phyloP scores from a whole-genome alignment of 2,329 filamentous ascomycete species.

The Colletotrichum lentis region DNA sequence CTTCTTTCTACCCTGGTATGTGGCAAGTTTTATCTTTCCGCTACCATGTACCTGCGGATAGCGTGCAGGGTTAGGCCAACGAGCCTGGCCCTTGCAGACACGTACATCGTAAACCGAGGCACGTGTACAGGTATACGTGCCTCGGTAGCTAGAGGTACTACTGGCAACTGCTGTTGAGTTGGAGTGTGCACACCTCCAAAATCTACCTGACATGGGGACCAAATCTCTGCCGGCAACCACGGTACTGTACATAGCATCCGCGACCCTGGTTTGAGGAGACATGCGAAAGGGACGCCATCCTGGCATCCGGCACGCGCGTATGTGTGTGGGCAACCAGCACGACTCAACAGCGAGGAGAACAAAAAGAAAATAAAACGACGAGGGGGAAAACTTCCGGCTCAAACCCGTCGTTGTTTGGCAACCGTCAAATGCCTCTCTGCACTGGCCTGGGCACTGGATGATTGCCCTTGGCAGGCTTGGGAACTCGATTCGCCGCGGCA shows the following conservation, averaged over 20 bases:
- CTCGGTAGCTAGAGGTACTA: no score
- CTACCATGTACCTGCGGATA: no score
- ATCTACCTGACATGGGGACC: no score
- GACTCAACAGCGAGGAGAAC: slow-evolving; percentile 11
- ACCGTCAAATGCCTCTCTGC: background rate
- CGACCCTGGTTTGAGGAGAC: slow-evolving; percentile 22
- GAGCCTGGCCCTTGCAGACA: no score
- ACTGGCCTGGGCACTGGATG: background rate
- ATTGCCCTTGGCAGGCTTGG: slow-evolving; percentile 33
- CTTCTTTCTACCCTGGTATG: background rate
- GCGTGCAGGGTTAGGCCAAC: no score
- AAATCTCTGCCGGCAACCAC: no score
- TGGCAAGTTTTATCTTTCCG: no score
- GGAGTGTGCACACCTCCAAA: no score
- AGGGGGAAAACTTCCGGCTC: slow-evolving; percentile 15
- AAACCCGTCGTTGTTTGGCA: slow-evolving; percentile 10
- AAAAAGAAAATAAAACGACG: no score
- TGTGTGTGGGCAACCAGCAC: slow-evolving; percentile 5
- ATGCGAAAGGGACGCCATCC: slow-evolving; percentile 25
- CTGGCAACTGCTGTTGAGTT: no score
- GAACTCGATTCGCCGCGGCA: slow-evolving; percentile 1
- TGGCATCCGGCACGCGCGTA: background rate
- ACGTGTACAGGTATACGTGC: no score
- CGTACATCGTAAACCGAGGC: no score
- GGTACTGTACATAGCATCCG: background rate